A percentile compares a stretch with the other conserved stretches of the same genome.
These are phyloP conservation scores for Termitomyces sp. DNA, from an alignment of 768 basidiomycete species.

Conservation along the genomic window DNA sequence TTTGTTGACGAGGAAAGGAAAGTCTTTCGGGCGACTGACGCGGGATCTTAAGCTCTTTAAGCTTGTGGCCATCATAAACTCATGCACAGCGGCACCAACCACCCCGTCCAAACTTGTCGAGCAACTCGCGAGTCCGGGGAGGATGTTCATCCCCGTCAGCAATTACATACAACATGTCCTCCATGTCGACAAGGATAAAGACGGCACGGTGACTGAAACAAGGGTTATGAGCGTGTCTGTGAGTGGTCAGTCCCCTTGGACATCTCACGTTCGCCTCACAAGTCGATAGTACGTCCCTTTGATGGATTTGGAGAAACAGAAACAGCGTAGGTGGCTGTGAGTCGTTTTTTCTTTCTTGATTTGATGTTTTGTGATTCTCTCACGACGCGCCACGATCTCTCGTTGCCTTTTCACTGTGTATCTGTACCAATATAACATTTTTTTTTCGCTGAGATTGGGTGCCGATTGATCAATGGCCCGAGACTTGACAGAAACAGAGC, in stretches of 20 bases:
- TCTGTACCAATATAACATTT: background rate
- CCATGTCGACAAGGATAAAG: slow-evolving; percentile 72
- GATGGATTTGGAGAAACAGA: slow-evolving; percentile 53
- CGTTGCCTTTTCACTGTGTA: no score
- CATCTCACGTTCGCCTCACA: background rate
- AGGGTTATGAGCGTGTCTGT: slow-evolving; percentile 82
- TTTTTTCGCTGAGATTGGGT: background rate
- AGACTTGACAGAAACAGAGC: no score
- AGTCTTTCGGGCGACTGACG: no score
- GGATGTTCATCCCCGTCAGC: slow-evolving; percentile 94
- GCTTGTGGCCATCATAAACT: no score
- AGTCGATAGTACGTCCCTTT: slow-evolving; percentile 58
- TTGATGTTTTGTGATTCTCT: no score
- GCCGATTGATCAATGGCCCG: no score
- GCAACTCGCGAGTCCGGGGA: slow-evolving; percentile 70
- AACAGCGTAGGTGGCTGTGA: background rate
- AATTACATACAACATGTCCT: slow-evolving; percentile 52
- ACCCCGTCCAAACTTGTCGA: slow-evolving; percentile 69
- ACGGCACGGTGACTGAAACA: slow-evolving; percentile 60
- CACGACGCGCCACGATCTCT: background rate
- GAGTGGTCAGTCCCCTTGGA: slow-evolving; percentile 25
- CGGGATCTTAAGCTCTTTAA: no score
- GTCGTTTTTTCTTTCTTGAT: background rate
- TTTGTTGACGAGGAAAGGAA: no score
- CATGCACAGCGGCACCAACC: slow-evolving; percentile 67